Percentiles rank a stretch among this genome's conserved stretches.
Evolutionary conservation across 345 rosid species (phyloP).

Genomic region (Gossypium australe): DNA sequence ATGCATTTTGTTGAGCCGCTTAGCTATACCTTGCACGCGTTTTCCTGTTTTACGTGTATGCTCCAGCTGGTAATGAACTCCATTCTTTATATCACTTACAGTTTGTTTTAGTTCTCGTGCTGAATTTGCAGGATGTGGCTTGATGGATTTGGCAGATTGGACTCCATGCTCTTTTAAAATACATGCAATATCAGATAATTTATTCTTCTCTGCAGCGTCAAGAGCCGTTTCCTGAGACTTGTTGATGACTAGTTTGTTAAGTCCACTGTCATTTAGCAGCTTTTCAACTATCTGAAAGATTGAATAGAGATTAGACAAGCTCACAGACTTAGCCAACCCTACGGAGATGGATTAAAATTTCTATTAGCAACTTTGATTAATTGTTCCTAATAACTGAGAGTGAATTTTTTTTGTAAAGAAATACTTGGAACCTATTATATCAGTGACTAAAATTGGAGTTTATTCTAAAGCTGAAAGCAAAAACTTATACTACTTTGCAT

Average conservation of each 20-base stretch:
- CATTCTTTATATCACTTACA: constrained; percentile 84
- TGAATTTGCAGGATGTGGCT: constrained; percentile 26
- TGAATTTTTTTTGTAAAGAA: neutral
- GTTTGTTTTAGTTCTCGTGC: constrained; percentile 74
- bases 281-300: constrained; percentile 54
- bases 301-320: constrained; percentile 5
- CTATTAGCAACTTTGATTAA: neutral
- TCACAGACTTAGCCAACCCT: neutral
- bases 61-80: constrained; percentile 73
- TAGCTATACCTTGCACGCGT: constrained; percentile 72
- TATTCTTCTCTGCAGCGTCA: constrained; percentile 26
- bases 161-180: constrained; percentile 59
- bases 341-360: neutral
- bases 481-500: neutral
- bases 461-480: neutral
- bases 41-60: constrained; percentile 65
- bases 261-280: constrained; percentile 34
- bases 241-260: constrained; percentile 52
- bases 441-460: neutral
- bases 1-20: constrained; percentile 73
- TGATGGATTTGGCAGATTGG: constrained; percentile 60
- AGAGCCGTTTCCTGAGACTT: constrained; percentile 47
- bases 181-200: constrained; percentile 37
- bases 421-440: neutral
- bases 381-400: neutral